These are phyloP conservation scores for Wilhelminamyces savonicus DNA, from an alignment of 805 yeast genomes.

Conservation along the genomic window DNA sequence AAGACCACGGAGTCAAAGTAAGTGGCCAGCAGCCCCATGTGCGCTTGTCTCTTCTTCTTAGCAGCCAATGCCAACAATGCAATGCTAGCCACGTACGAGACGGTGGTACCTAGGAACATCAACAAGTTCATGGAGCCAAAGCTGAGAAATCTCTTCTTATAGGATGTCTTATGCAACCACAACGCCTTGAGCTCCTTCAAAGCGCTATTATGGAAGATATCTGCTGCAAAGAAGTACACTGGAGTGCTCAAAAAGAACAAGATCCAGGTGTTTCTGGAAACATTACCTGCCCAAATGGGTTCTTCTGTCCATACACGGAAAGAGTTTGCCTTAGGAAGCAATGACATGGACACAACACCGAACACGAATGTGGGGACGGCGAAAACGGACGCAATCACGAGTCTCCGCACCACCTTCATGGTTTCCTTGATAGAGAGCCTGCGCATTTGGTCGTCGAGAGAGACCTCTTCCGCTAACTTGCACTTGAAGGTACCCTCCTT, in stretches of 20 bases:
- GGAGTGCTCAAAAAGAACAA: constrained; percentile 63
- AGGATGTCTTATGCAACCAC: constrained; percentile 51
- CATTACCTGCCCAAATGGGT: constrained; percentile 60
- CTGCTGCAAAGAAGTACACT: constrained; percentile 69
- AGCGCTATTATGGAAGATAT: constrained; percentile 65
- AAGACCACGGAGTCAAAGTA: constrained; percentile 79
- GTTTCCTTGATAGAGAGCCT: constrained; percentile 45
- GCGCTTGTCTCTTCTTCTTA: constrained; percentile 7
- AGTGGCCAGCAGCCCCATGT: constrained; percentile 50
- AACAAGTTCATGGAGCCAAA: constrained; percentile 77
- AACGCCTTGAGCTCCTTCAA: constrained; percentile 49
- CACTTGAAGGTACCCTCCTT: constrained; percentile 38
- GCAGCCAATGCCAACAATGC: constrained; percentile 47
- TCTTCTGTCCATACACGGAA: constrained; percentile 51
- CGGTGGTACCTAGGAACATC: constrained; percentile 67
- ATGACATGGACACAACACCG: constrained; percentile 65
- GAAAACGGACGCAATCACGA: constrained; percentile 43
- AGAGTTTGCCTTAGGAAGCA: constrained; percentile 35
- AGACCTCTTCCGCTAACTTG: constrained; percentile 44
- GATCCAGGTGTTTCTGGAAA: constrained; percentile 58
- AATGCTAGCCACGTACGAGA: constrained; percentile 65
- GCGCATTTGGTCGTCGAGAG: constrained; percentile 60
- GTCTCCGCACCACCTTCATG: constrained; percentile 36
- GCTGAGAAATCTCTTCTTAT: constrained; percentile 50
- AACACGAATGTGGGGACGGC: constrained; percentile 66